These are phyloP conservation scores for Cryphonectria nitschkei DNA, from an alignment of 2,329 filamentous ascomycete genomes.

Conservation along the genomic window DNA sequence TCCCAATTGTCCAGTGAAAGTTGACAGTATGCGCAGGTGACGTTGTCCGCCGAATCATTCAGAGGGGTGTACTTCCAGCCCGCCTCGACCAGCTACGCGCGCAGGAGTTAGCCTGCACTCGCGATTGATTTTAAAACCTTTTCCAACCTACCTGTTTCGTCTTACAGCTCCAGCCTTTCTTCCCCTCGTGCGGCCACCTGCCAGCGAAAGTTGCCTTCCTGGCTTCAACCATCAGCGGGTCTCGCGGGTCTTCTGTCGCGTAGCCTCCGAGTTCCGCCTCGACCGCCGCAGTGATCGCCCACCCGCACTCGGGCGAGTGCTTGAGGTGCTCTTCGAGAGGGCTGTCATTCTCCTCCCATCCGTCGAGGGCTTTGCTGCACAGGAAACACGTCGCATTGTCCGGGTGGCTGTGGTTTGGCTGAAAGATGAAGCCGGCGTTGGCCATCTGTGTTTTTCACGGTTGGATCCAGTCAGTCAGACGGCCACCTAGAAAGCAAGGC, in stretches of 20 bases:
- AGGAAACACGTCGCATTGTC: constrained; percentile 93
- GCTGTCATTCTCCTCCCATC: constrained; percentile 88
- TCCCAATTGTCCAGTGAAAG: constrained; percentile 95
- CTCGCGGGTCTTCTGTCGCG: constrained; percentile 73
- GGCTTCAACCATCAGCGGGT: constrained; percentile 72
- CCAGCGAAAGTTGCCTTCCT: constrained; percentile 82
- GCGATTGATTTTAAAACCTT: no score
- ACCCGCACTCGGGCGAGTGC: constrained; percentile 81
- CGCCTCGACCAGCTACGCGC: constrained; percentile 75
- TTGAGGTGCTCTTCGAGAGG: constrained; percentile 84
- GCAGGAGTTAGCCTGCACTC: background rate
- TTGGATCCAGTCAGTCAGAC: background rate
- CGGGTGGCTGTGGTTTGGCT: constrained; percentile 71
- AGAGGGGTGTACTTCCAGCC: constrained; percentile 95
- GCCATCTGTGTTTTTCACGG: constrained; percentile 65
- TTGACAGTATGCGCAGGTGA: constrained; percentile 88
- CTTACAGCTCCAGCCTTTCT: constrained; percentile 88
- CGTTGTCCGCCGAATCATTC: constrained; percentile 82
- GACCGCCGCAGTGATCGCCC: constrained; percentile 73
- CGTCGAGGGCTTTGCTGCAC: constrained; percentile 82
- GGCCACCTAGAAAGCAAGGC: constrained; percentile 24
- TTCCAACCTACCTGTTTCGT: constrained; percentile 69
- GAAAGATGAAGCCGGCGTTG: constrained; percentile 88
- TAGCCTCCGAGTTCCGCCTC: constrained; percentile 66
- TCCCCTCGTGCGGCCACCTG: constrained; percentile 86